A percentile compares a stretch with the other conserved stretches of the same genome.
Conservation (phyloP, 306 rosid species). For the Rubus idaeus region DNA sequence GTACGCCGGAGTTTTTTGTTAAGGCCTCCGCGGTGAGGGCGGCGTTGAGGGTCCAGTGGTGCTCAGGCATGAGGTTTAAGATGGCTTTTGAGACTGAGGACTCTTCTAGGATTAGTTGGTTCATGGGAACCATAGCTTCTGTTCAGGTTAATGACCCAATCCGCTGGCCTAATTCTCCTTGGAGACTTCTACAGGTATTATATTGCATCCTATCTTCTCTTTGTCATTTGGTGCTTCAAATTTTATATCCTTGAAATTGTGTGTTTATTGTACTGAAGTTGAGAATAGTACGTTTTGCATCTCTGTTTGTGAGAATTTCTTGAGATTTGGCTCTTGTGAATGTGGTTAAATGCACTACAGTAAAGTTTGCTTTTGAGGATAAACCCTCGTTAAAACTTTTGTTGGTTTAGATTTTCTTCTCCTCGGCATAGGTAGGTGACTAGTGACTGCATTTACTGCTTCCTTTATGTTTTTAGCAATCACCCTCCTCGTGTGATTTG, state of each 20-base stretch:
- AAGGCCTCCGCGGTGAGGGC: constrained; percentile 65
- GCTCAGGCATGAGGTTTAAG: constrained; percentile 92
- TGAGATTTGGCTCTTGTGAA: not conserved
- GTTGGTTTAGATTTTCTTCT: constrained; percentile 6
- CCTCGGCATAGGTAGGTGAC: not conserved
- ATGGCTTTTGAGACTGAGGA: constrained; percentile 99
- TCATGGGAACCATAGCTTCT: constrained; percentile 91
- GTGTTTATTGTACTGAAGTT: not conserved
- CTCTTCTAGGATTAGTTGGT: constrained; percentile 95
- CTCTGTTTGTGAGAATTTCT: not conserved
- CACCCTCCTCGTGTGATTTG: not conserved
- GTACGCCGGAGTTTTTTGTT: constrained; percentile 89
- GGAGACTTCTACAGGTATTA: constrained; percentile 94
- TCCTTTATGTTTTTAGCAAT: not conserved
- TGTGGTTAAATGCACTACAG: not conserved
- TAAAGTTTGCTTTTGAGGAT: not conserved
- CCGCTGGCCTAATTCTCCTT: constrained; percentile 95
- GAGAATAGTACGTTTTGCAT: not conserved
- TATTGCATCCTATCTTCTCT: not conserved
- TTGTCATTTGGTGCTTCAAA: not conserved
- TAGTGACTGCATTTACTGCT: not conserved
- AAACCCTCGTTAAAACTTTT: not conserved
- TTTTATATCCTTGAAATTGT: not conserved
- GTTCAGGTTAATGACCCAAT: constrained; percentile 80
- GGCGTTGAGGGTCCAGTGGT: constrained; percentile 87